Base-by-base conservation (phyloP, 257 asterid genomes). In the Phtheirospermum japonicum region DNA sequence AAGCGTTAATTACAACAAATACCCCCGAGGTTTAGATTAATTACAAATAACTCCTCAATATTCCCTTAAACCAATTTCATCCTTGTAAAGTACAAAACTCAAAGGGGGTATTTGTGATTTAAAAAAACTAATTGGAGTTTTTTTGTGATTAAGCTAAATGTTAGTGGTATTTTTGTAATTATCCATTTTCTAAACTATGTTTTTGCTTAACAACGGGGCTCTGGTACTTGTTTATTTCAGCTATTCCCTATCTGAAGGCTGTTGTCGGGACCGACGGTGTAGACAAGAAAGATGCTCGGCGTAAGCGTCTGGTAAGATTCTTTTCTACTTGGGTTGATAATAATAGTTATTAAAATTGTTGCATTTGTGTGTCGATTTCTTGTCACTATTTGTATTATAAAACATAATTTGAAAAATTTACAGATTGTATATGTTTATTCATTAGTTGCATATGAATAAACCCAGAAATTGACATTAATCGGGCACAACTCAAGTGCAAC, bases 281-380 rank as follows among this genome's bases (percentile, higher is more conserved):
- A 62, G 83, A 74, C 70, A 61, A 76, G 63, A 76, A 81, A 72
- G 79, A 69, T 42, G 72, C 28, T 19, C 77, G 72, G 68, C 77
- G 94, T 73, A 91, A 88, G 77, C 84, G 76, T 20, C 65, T 62
- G 91, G 98, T 91, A 84, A 51, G 90, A 13, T 63, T 67, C 7
- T 34, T 66, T 51, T 49, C 20, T 37, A 8, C 26, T 37, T 45
- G 31, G 43, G 40, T 59, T 65, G 36, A 52, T 55, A 14, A 11
- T 13, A 32, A 53, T n/a, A 61, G 23, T 36, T 0, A 39, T 32
- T 37, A 30, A 45, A 14, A 36, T n/a, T 31, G 30, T 36, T 61
- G 18, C 18, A 60, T 58, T n/a, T 59, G 28, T 14, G 19, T 37
- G 6, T n/a, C 32, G 14, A 34, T 48, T 42, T 59, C 10, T 36